These are phyloP conservation scores for Phaeosphaeriaceae sp. DNA, from an alignment of 2,329 filamentous ascomycete genomes.

Conservation along the genomic window DNA sequence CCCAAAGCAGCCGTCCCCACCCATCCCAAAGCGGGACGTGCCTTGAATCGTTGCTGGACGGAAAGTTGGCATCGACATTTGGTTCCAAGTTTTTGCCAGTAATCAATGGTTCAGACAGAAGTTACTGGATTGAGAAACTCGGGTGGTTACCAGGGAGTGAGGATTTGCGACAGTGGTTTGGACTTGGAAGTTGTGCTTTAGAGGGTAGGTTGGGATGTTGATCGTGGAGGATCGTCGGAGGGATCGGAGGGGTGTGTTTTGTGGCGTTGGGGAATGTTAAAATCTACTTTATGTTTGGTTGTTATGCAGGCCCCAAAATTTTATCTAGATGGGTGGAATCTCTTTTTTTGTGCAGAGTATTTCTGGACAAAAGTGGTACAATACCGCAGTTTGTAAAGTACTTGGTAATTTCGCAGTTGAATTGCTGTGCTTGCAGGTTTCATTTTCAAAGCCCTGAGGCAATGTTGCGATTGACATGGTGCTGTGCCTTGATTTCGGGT, in stretches of 20 bases:
- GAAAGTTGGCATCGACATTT: not conserved
- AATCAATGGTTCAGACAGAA: not conserved
- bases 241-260: too few species aligned
- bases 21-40: not conserved
- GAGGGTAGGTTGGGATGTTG: not conserved
- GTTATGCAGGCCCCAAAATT: too few species aligned
- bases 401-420: too few species aligned
- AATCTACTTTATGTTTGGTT: too few species aligned
- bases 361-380: too few species aligned
- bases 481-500: not conserved
- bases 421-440: too few species aligned
- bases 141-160: not conserved
- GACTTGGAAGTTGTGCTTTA: not conserved
- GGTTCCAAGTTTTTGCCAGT: not conserved
- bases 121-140: conserved; percentile 3
- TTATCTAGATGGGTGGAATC: too few species aligned
- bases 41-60: not conserved
- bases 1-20: not conserved
- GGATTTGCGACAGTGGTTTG: not conserved
- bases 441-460: too few species aligned
- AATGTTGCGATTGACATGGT: not conserved
- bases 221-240: too few species aligned
- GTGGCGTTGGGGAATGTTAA: too few species aligned
- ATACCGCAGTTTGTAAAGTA: too few species aligned
- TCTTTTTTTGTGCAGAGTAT: too few species aligned